Base-by-base conservation (phyloP, 208 protist genomes). In the Leptomonas pyrrhocoris region DNA sequence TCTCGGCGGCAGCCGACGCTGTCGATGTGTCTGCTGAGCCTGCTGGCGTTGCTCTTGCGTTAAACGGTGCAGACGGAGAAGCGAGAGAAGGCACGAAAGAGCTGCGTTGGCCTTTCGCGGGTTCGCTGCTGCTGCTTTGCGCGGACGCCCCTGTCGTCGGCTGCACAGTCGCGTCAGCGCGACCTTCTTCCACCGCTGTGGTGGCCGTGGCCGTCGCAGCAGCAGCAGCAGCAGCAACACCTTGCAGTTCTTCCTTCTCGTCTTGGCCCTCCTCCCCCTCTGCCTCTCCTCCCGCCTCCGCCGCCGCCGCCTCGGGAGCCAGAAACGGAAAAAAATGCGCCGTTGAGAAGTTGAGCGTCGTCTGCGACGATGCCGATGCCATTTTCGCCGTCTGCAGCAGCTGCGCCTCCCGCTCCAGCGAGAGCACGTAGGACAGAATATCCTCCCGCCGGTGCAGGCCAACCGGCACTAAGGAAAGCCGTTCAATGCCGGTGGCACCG, bases 371-470 rank as follows among this genome's bases (percentile, higher is more conserved):
- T 4, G 88, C 73, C 1, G 85, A 88, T 13, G 90, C 81, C 74
- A 92, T 81, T 53, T 83, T 81, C 28, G 83, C 80, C 13, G 84
- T 81, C 18, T 68, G 54, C 18, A 86, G 60, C 68, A 96, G 54
- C 65, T 88, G 67, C 21, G 76, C 69, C 64, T 92, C 87, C 1
- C 85, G 68, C 27, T 96, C 86, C 2, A 96, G 74, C 2, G 72
- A 85, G 11, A 74, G 74, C 13, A 96, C 34, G 48, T 88, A 92
- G 45, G 63, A 61, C 30, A 89, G 62, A 19, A 94, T 81, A 38
- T 93, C 87, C 27, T 88, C 55, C 2, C 73, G 67, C 21, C 45
- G 59, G 27, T 54, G 56, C 38, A 88, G 58, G 8, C 68, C 71
- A 12, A 69, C 61, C 8, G 89, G 92, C 13, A 96, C 77, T 15